A percentile compares a stretch with the other conserved stretches of the same genome.
phyloP scores from a whole-genome alignment of 192 early-diverging fungal genomes.

The Jimgerdemannia lactiflua region DNA sequence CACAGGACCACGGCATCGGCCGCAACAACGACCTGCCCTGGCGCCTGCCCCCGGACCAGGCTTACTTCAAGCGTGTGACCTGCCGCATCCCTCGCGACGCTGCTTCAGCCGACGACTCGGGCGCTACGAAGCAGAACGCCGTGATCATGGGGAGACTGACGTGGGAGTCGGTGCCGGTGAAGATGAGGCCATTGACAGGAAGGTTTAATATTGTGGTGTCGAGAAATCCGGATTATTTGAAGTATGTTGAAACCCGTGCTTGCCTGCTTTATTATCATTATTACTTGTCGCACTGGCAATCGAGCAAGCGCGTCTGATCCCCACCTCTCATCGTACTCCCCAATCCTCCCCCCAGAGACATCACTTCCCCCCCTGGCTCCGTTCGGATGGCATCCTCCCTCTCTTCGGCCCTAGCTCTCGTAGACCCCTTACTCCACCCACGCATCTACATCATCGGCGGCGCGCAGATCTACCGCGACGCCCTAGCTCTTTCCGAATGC shows the following conservation, averaged over 20 bases:
- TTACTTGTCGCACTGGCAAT: background rate
- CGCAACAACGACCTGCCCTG: slow-evolving; percentile 71
- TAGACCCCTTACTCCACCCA: slow-evolving; percentile 33
- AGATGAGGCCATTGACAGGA: slow-evolving; percentile 72
- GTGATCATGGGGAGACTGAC: slow-evolving; percentile 93
- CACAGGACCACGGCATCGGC: slow-evolving; percentile 78
- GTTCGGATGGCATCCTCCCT: slow-evolving; percentile 43
- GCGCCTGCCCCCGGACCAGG: slow-evolving; percentile 84
- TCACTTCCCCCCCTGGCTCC: slow-evolving; percentile 13
- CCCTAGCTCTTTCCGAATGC: slow-evolving; percentile 54
- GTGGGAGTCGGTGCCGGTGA: slow-evolving; percentile 89
- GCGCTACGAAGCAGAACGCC: slow-evolving; percentile 52
- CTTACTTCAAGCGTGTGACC: slow-evolving; percentile 75
- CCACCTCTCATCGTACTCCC: slow-evolving; percentile 8
- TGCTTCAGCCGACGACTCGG: background rate
- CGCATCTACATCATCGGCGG: slow-evolving; percentile 87
- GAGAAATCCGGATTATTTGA: slow-evolving; percentile 48
- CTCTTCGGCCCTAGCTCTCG: slow-evolving; percentile 47
- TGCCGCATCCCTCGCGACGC: slow-evolving; percentile 22
- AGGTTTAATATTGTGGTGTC: slow-evolving; percentile 89
- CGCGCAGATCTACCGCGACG: slow-evolving; percentile 66
- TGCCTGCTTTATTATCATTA: background rate
- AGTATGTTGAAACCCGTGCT: slow-evolving; percentile 14
- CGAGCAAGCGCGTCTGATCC: background rate
- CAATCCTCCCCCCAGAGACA: background rate